These are phyloP conservation scores for Solanum aculeatissimum DNA, from an alignment of 305 asterid species.

Conservation along the genomic window DNA sequence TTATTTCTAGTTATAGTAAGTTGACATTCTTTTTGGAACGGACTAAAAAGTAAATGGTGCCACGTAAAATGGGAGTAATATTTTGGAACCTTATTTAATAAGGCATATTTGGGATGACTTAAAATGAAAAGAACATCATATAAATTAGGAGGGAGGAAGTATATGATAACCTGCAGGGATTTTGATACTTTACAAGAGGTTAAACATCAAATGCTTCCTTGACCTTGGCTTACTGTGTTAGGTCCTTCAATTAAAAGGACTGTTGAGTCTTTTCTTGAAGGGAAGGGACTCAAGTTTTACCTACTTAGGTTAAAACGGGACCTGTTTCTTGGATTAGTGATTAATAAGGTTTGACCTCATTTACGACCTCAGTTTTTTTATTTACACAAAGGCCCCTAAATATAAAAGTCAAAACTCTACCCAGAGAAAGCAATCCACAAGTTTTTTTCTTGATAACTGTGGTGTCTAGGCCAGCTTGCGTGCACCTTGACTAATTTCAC, in stretches of 20 bases:
- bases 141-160: not conserved
- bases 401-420: not conserved
- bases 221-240: not conserved
- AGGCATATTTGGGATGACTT: not conserved
- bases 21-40: too few species aligned
- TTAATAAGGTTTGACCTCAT: not conserved
- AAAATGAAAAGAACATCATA: not conserved
- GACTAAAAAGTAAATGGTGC: too few species aligned
- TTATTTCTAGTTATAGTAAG: too few species aligned
- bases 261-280: not conserved
- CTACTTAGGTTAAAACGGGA: not conserved
- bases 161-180: not conserved
- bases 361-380: not conserved
- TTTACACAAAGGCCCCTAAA: not conserved
- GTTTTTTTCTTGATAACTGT: not conserved
- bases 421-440: not conserved
- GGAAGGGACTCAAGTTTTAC: too few species aligned
- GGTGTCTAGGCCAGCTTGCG: not conserved
- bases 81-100: not conserved
- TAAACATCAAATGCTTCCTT: not conserved
- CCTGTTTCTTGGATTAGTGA: not conserved
- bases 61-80: too few species aligned
- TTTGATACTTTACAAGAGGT: not conserved
- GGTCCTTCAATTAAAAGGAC: not conserved
- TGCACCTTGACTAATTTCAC: not conserved